Conservation (phyloP, 2,329 filamentous ascomycete genomes). For the Ophiosphaerella korrae region DNA sequence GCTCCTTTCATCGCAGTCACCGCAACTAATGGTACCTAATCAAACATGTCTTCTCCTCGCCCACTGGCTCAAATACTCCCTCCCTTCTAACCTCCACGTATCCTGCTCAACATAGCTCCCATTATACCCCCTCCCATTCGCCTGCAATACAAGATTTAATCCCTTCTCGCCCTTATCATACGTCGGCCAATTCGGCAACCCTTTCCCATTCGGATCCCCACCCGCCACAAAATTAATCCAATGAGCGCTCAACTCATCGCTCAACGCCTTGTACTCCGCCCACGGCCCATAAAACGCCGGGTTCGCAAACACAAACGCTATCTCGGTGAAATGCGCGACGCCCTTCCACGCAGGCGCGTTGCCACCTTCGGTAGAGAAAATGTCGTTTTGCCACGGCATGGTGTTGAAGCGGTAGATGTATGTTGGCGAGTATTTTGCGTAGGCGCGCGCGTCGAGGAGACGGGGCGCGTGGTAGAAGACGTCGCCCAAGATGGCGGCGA, state of each 20-base stretch:
- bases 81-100: constrained; percentile 52
- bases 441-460: constrained; percentile 47
- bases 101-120: constrained; percentile 51
- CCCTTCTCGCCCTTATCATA: constrained; percentile 47
- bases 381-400: constrained; percentile 34
- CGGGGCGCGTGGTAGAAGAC: constrained; percentile 63
- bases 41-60: constrained; percentile 46
- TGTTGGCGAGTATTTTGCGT: constrained; percentile 55
- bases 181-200: constrained; percentile 47
- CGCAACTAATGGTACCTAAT: not conserved
- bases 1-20: too few relatives aligned
- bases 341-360: constrained; percentile 50
- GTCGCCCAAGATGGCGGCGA: constrained; percentile 60
- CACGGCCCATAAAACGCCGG: constrained; percentile 45
- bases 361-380: constrained; percentile 49
- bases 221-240: constrained; percentile 54
- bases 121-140: constrained; percentile 46
- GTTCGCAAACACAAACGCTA: constrained; percentile 55
- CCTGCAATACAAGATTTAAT: constrained; percentile 54
- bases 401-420: constrained; percentile 68
- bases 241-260: constrained; percentile 51
- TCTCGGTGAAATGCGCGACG: constrained; percentile 61
- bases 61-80: constrained; percentile 45
- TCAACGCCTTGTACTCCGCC: constrained; percentile 48
- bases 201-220: constrained; percentile 46